These are phyloP conservation scores for Septoria linicola DNA, from an alignment of 2,329 filamentous ascomycete genomes.

Conservation along the genomic window DNA sequence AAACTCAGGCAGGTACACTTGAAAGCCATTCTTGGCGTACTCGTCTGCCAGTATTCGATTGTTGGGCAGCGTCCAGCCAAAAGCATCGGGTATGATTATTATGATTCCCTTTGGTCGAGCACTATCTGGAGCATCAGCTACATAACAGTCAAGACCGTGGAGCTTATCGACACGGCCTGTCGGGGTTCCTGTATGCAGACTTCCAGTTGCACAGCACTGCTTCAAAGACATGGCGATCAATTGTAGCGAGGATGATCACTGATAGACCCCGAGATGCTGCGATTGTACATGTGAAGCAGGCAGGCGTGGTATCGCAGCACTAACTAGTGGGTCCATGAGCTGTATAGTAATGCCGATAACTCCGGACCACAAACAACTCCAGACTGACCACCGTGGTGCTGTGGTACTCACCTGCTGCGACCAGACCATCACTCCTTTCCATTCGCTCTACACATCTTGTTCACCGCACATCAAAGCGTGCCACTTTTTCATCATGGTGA, in stretches of 20 bases:
- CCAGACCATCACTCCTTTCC: not conserved
- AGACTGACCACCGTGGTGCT: too few relatives aligned
- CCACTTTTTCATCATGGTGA: constrained; percentile 13
- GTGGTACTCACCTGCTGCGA: too few relatives aligned
- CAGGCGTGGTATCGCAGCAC: too few relatives aligned
- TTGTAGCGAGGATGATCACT: too few relatives aligned
- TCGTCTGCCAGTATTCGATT: constrained; percentile 41
- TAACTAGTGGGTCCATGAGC: too few relatives aligned
- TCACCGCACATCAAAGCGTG: not conserved
- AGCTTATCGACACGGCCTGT: constrained; percentile 37
- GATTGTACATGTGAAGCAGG: too few relatives aligned
- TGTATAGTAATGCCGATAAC: not conserved
- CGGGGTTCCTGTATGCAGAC: constrained; percentile 38
- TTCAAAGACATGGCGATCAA: constrained; percentile 26
- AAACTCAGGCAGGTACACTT: constrained; percentile 41
- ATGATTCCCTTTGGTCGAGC: constrained; percentile 37
- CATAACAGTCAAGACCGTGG: constrained; percentile 41
- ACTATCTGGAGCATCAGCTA: constrained; percentile 37
- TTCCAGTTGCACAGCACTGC: constrained; percentile 41
- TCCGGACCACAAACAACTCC: too few relatives aligned
- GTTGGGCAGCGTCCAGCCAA: constrained; percentile 40
- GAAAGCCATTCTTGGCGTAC: constrained; percentile 36
- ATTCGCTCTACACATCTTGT: not conserved
- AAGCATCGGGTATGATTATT: constrained; percentile 42
- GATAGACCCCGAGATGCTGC: too few relatives aligned